Percentiles rank a stretch among this genome's conserved stretches.
These are phyloP conservation scores for Boechera stricta DNA, from an alignment of 345 rosid species.

Conservation along the genomic window DNA sequence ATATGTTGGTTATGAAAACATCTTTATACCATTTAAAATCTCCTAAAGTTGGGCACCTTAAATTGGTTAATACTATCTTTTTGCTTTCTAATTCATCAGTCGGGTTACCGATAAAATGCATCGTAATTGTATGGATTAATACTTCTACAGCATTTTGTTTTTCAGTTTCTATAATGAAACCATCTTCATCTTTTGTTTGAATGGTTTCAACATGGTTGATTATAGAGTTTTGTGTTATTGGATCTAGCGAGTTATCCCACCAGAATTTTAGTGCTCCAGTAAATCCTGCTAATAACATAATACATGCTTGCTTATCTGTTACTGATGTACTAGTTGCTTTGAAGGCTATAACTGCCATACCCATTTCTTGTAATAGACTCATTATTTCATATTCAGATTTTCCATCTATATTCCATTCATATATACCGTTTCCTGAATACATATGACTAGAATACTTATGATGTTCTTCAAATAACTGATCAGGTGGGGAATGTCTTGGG, in stretches of 20 bases:
- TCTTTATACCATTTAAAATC: neutral
- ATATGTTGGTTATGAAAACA: neutral
- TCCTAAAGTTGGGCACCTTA: neutral
- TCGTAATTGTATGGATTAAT: neutral
- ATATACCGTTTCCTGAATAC: too few species aligned
- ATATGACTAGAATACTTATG: too few species aligned
- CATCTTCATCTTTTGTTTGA: neutral
- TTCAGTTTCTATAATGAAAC: neutral
- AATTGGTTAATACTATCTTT: neutral
- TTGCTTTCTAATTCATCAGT: neutral
- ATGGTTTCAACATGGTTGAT: neutral
- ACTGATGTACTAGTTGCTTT: too few species aligned
- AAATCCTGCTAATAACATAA: neutral
- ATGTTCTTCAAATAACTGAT: too few species aligned
- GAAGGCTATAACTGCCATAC: too few species aligned
- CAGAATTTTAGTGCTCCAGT: neutral
- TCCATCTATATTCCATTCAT: too few species aligned
- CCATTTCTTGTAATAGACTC: too few species aligned
- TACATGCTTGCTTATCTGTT: neutral
- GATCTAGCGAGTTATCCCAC: neutral
- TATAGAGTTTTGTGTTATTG: rapidly evolving
- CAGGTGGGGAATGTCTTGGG: too few species aligned
- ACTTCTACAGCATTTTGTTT: neutral
- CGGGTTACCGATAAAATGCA: neutral
- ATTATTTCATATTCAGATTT: too few species aligned